Percentiles rank a stretch among this genome's conserved stretches.
These are phyloP conservation scores for Filobasidium floriforme DNA, from an alignment of 768 basidiomycete genomes.

Conservation along the genomic window DNA sequence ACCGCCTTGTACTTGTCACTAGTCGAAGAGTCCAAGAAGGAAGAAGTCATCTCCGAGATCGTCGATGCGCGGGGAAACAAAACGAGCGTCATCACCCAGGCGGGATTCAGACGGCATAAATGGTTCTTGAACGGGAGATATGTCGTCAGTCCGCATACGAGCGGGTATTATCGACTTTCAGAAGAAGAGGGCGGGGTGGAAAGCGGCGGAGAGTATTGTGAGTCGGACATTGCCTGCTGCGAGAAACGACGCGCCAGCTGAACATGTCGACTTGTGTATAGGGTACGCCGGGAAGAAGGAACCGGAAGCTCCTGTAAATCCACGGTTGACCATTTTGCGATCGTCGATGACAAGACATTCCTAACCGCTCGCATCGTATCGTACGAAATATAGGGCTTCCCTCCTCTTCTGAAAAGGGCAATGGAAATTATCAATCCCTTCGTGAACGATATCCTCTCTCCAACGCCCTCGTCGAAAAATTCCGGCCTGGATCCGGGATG, in stretches of 20 bases:
- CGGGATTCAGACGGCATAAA: slow-evolving; percentile 31
- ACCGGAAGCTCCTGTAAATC: slow-evolving; percentile 4
- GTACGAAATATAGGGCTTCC: slow-evolving; percentile 27
- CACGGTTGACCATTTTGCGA: background rate
- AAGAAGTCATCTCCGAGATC: background rate
- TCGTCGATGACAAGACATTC: background rate
- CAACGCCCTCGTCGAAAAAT: background rate
- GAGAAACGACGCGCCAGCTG: slow-evolving; percentile 19
- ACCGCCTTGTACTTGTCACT: slow-evolving; percentile 40
- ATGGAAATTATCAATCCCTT: slow-evolving; percentile 38
- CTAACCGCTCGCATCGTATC: background rate
- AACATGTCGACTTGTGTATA: background rate
- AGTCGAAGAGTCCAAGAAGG: slow-evolving; percentile 34
- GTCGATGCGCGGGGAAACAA: background rate
- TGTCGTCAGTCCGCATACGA: slow-evolving; percentile 40
- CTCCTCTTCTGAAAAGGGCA: slow-evolving; percentile 32
- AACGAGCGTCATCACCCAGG: background rate
- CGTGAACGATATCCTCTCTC: slow-evolving; percentile 35
- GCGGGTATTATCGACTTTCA: slow-evolving; percentile 18
- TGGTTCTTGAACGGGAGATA: slow-evolving; percentile 38
- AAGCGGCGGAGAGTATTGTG: slow-evolving; percentile 13
- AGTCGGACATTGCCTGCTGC: slow-evolving; percentile 22
- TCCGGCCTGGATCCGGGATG: background rate
- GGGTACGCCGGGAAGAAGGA: slow-evolving; percentile 24
- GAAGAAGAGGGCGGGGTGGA: slow-evolving; percentile 6